These are phyloP conservation scores for Podila verticillata DNA, from an alignment of 192 early-diverging fungal species.

Conservation along the genomic window DNA sequence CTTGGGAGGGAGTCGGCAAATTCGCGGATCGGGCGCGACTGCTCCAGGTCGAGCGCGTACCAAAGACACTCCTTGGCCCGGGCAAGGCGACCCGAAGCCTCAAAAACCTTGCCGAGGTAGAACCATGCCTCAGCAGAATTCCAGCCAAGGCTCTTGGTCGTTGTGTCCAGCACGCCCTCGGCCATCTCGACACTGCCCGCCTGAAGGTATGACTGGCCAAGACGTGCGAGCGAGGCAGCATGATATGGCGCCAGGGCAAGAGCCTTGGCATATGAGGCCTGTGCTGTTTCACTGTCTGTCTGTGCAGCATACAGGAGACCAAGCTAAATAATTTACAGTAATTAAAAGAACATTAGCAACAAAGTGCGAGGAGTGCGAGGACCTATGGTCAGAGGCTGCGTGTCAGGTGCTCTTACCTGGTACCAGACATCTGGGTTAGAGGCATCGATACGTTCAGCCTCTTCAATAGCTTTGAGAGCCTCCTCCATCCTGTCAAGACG, in stretches of 20 bases:
- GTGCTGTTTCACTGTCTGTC: slow-evolving; percentile 43
- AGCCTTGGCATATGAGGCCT: slow-evolving; percentile 58
- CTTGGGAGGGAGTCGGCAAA: slow-evolving; percentile 7
- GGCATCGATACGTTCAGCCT: slow-evolving; percentile 59
- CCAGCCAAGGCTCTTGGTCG: slow-evolving; percentile 64
- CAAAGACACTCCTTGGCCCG: slow-evolving; percentile 64
- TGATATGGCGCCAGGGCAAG: slow-evolving; percentile 53
- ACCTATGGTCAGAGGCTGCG: background rate
- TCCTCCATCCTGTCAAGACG: slow-evolving; percentile 59
- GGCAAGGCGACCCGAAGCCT: slow-evolving; percentile 43
- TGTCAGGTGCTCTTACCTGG: slow-evolving; percentile 22
- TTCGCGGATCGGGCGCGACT: slow-evolving; percentile 57
- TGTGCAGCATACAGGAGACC: slow-evolving; percentile 50
- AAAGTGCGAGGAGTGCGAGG: background rate
- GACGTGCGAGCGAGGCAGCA: slow-evolving; percentile 47
- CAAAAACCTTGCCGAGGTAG: slow-evolving; percentile 57
- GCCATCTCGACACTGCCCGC: slow-evolving; percentile 56
- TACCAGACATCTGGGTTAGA: slow-evolving; percentile 62
- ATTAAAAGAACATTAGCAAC: background rate
- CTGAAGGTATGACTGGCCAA: slow-evolving; percentile 56
- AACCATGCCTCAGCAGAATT: slow-evolving; percentile 71
- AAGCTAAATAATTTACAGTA: slow-evolving; percentile 9
- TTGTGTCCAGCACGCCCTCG: slow-evolving; percentile 56
- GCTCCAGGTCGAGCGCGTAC: slow-evolving; percentile 65
- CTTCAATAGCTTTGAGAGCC: slow-evolving; percentile 59